Evolutionary conservation across 192 early-diverging fungal species (phyloP).

Genomic region (Entomortierella beljakovae): DNA sequence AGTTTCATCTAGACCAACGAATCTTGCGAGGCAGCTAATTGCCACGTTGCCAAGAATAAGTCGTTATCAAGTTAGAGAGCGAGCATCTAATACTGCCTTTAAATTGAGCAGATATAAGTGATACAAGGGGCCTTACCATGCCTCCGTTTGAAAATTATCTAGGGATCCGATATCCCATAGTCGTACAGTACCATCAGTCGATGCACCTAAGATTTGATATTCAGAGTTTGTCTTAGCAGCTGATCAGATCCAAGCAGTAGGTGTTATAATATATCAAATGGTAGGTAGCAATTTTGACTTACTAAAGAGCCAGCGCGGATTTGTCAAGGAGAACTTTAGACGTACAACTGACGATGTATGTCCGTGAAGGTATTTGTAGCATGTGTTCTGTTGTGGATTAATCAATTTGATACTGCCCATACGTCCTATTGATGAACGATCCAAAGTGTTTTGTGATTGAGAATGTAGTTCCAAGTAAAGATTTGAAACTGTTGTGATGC

Average conservation of each 20-base stretch:
- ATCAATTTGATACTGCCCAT: conserved; percentile 65
- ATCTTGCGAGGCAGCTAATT: conserved; percentile 50
- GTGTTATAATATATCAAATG: background rate
- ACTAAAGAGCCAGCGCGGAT: conserved; percentile 62
- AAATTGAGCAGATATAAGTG: too few species aligned
- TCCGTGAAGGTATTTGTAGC: conserved; percentile 62
- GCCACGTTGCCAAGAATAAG: too few species aligned
- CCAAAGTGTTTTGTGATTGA: background rate
- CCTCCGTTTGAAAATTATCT: conserved; percentile 24
- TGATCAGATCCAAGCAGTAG: background rate
- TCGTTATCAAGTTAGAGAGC: background rate
- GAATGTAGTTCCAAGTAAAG: background rate
- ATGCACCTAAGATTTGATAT: conserved; percentile 56
- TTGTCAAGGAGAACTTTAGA: conserved; percentile 54
- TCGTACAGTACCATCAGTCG: conserved; percentile 55
- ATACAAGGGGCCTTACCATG: conserved; percentile 19
- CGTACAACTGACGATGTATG: conserved; percentile 52
- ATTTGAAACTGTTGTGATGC: background rate
- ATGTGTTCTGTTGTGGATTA: conserved; percentile 54
- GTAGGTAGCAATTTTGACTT: conserved; percentile 5
- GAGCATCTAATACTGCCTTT: background rate
- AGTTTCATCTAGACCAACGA: conserved; percentile 18
- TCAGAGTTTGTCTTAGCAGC: background rate
- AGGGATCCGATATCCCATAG: conserved; percentile 65
- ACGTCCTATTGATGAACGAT: conserved; percentile 24